These are phyloP conservation scores for Termitomyces sp. DNA, from an alignment of 768 basidiomycete genomes.

Conservation along the genomic window DNA sequence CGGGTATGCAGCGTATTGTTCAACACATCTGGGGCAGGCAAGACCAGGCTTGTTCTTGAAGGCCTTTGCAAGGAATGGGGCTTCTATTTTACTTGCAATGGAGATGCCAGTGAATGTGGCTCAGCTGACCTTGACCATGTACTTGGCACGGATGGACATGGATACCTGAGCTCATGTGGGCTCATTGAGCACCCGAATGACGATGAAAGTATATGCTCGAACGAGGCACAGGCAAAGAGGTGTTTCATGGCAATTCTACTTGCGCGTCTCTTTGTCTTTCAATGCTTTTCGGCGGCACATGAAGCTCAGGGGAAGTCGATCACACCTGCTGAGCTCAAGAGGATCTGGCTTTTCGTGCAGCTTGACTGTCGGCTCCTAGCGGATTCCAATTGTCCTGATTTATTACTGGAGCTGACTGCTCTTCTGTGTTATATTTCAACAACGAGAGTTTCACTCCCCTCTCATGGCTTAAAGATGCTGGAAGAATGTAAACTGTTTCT, in stretches of 20 bases:
- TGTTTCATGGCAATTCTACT: not conserved
- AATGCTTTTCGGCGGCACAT: not conserved
- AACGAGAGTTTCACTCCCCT: not conserved
- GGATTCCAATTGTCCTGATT: not conserved
- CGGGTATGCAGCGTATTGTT: not conserved
- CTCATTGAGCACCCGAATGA: not conserved
- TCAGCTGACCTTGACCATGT: not conserved
- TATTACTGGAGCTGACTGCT: not conserved
- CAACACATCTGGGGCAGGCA: not conserved
- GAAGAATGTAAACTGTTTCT: not conserved
- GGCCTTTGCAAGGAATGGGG: slow-evolving; percentile 2
- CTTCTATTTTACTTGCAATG: not conserved
- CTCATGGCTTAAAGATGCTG: not conserved
- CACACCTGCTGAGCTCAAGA: not conserved
- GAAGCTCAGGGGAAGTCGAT: not conserved
- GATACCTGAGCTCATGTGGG: not conserved
- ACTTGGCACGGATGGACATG: not conserved
- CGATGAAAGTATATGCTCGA: not conserved
- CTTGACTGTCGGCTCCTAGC: not conserved
- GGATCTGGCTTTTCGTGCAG: not conserved
- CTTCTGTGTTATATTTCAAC: not conserved
- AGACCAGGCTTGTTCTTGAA: not conserved
- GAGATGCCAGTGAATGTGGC: not conserved
- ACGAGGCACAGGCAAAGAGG: not conserved
- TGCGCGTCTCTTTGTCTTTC: not conserved